These are phyloP conservation scores for Ramaria sp. DNA, from an alignment of 768 basidiomycete species.

Conservation along the genomic window DNA sequence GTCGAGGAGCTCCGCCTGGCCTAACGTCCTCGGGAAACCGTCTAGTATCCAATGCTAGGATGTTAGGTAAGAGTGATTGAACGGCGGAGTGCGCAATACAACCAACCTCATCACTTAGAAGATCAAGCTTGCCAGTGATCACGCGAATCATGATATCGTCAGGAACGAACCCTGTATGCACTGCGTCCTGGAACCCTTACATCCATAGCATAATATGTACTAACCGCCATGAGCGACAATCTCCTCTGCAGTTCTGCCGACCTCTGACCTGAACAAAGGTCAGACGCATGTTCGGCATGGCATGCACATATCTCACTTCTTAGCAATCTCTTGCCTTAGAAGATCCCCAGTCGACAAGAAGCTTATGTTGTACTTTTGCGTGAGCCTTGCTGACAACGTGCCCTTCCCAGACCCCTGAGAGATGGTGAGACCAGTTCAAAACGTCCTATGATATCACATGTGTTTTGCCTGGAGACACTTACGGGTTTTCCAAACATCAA, in stretches of 20 bases:
- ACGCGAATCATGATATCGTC: slow-evolving; percentile 76
- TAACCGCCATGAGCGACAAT: slow-evolving; percentile 66
- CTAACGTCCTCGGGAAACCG: slow-evolving; percentile 83
- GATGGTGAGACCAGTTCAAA: neutral
- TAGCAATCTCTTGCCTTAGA: slow-evolving; percentile 72
- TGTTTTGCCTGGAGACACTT: slow-evolving; percentile 39
- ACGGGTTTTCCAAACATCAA: slow-evolving; percentile 67
- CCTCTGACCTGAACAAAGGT: slow-evolving; percentile 37
- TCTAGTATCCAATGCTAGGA: slow-evolving; percentile 83
- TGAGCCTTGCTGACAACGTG: slow-evolving; percentile 64
- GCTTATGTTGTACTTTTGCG: slow-evolving; percentile 71
- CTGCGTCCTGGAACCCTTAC: neutral
- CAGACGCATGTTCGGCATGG: neutral
- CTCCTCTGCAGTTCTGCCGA: slow-evolving; percentile 65
- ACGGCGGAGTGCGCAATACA: neutral
- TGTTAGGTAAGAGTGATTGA: neutral
- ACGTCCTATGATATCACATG: neutral
- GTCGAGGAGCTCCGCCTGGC: slow-evolving; percentile 75
- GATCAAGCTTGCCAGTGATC: slow-evolving; percentile 60
- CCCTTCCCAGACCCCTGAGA: slow-evolving; percentile 41
- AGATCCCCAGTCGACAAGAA: slow-evolving; percentile 79
- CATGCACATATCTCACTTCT: slow-evolving; percentile 31
- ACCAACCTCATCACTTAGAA: slow-evolving; percentile 52
- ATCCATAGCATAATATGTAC: slow-evolving; percentile 1
- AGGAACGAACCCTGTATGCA: slow-evolving; percentile 39